A percentile compares a stretch with the other conserved stretches of the same genome.
Evolutionary conservation across 352 stramenopile genomes (phyloP).

Genomic region (Globisporangium camurandrum): DNA sequence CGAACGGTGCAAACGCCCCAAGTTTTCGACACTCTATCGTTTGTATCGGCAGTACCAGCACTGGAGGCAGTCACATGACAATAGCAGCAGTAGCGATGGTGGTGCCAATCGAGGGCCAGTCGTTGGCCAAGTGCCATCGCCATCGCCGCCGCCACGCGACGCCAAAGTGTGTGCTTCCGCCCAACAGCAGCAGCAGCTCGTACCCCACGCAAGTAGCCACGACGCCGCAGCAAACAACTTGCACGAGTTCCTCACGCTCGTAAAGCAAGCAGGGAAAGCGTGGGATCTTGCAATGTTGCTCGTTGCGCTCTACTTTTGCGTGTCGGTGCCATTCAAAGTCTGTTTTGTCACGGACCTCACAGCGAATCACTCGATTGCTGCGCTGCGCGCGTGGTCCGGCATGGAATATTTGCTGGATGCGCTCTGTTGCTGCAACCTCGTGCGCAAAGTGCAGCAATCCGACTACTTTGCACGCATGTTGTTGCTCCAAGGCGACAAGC

Average conservation of each 20-base stretch:
- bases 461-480: slow-evolving; percentile 8
- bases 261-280: slow-evolving; percentile 25
- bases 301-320: slow-evolving; percentile 32
- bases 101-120: background rate
- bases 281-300: slow-evolving; percentile 52
- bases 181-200: slow-evolving; percentile 7
- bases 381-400: slow-evolving; percentile 29
- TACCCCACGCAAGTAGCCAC: background rate
- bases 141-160: background rate
- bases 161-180: slow-evolving; percentile 2
- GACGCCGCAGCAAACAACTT: slow-evolving; percentile 9
- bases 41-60: slow-evolving; percentile 32
- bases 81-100: background rate
- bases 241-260: slow-evolving; percentile 31
- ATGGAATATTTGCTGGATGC: slow-evolving; percentile 51
- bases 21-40: slow-evolving; percentile 32
- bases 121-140: background rate
- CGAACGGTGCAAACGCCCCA: slow-evolving; percentile 33
- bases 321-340: slow-evolving; percentile 46
- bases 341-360: slow-evolving; percentile 46
- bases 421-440: slow-evolving; percentile 38
- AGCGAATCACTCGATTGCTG: slow-evolving; percentile 6
- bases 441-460: slow-evolving; percentile 23
- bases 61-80: slow-evolving; percentile 17
- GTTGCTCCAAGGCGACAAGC: background rate